These are phyloP conservation scores for Leccinum disarticulatum DNA, from an alignment of 768 basidiomycete species.

Conservation along the genomic window DNA sequence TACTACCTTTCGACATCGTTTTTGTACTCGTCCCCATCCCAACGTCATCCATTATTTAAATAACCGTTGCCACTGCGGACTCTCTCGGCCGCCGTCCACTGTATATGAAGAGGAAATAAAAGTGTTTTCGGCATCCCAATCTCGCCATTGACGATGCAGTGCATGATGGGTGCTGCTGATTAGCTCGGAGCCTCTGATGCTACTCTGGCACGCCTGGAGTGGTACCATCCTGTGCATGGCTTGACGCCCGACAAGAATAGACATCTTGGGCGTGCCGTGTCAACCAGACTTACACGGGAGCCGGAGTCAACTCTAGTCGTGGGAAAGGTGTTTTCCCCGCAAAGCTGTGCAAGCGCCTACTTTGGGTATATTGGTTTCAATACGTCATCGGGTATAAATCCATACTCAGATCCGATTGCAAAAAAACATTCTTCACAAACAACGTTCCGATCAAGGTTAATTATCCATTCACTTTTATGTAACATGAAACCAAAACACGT, in stretches of 20 bases:
- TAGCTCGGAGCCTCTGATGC: too few relatives aligned
- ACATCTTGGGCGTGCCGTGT: neutral
- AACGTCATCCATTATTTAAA: neutral
- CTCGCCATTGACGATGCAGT: neutral
- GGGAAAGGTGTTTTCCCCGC: neutral
- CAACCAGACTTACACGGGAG: too few relatives aligned
- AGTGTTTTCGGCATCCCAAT: too few relatives aligned
- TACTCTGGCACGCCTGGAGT: too few relatives aligned
- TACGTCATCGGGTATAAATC: neutral
- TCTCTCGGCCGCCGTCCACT: too few relatives aligned
- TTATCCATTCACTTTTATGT: neutral
- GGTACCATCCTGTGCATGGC: neutral
- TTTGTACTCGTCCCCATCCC: neutral
- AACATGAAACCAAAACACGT: conserved; percentile 4
- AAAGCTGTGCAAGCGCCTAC: conserved; percentile 1
- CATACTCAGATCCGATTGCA: neutral
- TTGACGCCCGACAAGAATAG: neutral
- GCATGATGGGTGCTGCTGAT: too few relatives aligned
- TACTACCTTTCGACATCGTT: too few relatives aligned
- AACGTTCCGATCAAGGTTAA: neutral
- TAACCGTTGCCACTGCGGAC: neutral
- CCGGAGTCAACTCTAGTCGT: too few relatives aligned
- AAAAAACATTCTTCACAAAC: neutral
- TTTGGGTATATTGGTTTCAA: neutral
- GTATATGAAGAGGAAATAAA: too few relatives aligned